Base-by-base conservation (phyloP, 2,329 filamentous ascomycete species). In the Aspergillus piperis region DNA sequence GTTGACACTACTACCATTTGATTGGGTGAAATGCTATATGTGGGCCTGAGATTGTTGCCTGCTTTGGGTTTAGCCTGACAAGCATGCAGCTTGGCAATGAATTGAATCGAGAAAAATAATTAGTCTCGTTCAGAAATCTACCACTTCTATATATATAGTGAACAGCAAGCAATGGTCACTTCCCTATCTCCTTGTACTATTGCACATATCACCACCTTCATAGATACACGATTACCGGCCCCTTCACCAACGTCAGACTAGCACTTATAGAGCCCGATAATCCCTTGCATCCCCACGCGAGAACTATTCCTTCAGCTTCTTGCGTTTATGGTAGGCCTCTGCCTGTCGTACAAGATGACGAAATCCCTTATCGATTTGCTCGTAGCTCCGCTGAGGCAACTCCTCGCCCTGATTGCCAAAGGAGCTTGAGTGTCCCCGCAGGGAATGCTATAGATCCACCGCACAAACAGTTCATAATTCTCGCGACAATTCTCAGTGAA, bases 191-290 rank as follows among this genome's bases (percentile, higher is more conserved):
- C 4, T 13, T 32, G 3, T 32, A 5, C 1, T 32, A 32, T 13
- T 13, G 8, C 2, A 32, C 8, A 32, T 0, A 2, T 13, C 1
- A 0, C 30, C 30, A 32, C 11, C 0, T 2, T 4, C 4, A 1
- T 4, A 32, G 4, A 5, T 6, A 30, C 8, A 11, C 8, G 27
- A 10, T 11, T 11, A 10, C 10, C 10, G 27, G 1, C 3, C 27
- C 3, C 27, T 30, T 32, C 30, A 13, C 11, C 10, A 13, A 8
- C 2, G 4, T 3, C 30, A 13, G 30, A 32, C 30, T 32, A 11
- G 2, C 30, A 32, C 11, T 32, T 0, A 11, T 13, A 5, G 30
- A 13, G 30, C 11, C 30, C 11, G 11, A 13, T 32, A 13, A 32
- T 32, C 10, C 11, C 30, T 13, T 32, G 30, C 30, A 32, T 13